Conservation (phyloP, 345 rosid species). For the Eucalyptus tenuipes region DNA sequence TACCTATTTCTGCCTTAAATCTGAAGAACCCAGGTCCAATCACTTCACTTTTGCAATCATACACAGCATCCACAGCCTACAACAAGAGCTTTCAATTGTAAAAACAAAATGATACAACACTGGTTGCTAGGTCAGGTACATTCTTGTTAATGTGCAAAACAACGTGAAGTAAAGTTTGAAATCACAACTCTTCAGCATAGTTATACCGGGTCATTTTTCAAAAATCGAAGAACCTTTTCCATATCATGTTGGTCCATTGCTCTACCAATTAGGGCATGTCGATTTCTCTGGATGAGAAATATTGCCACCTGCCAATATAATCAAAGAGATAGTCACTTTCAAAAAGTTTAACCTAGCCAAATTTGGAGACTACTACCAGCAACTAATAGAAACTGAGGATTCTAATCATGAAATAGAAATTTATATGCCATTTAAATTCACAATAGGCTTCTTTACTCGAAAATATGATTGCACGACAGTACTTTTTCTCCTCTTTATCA, state of each 20-base stretch:
- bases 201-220: conserved; percentile 80
- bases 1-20: conserved; percentile 98
- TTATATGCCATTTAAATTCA: background rate
- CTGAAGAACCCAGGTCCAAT: conserved; percentile 98
- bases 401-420: background rate
- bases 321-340: background rate
- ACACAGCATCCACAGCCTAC: conserved; percentile 88
- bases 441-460: background rate
- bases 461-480: background rate
- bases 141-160: background rate
- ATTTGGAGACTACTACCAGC: background rate
- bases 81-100: background rate
- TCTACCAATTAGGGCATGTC: conserved; percentile 96
- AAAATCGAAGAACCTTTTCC: conserved; percentile 76
- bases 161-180: background rate
- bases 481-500: background rate
- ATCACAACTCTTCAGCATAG: background rate
- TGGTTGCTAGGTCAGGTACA: background rate
- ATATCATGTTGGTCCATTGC: conserved; percentile 96
- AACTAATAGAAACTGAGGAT: background rate
- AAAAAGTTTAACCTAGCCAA: background rate
- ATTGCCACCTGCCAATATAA: conserved; percentile 60
- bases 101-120: background rate
- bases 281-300: conserved; percentile 94
- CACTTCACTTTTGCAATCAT: conserved; percentile 99